These are phyloP conservation scores for Berkeleyomyces rouxiae DNA, from an alignment of 2,329 filamentous ascomycete genomes.

Conservation along the genomic window DNA sequence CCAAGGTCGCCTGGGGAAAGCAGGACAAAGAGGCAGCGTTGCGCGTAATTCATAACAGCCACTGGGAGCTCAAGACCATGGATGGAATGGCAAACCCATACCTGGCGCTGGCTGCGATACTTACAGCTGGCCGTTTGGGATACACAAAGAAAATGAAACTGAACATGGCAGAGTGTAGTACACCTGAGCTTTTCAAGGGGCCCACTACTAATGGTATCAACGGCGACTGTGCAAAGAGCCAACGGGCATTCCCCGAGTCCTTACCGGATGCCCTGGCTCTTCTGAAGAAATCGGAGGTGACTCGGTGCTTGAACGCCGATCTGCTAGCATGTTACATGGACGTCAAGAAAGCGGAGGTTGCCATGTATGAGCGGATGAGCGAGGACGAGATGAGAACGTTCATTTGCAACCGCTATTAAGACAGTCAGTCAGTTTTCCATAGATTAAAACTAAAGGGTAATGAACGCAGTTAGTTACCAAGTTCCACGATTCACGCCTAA, in stretches of 20 bases:
- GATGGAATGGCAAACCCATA: constrained; percentile 71
- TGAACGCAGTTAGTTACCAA: no score
- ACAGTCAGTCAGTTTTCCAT: no score
- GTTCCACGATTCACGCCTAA: no score
- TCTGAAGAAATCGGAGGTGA: constrained; percentile 33
- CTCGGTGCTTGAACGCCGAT: constrained; percentile 28
- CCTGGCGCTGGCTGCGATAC: constrained; percentile 29
- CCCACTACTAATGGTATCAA: constrained; percentile 19
- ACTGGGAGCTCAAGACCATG: constrained; percentile 67
- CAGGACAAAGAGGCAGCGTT: constrained; percentile 66
- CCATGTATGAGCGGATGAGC: constrained; percentile 32
- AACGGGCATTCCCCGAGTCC: constrained; percentile 29
- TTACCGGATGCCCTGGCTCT: constrained; percentile 38
- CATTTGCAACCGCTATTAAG: constrained; percentile 49
- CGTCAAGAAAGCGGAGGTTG: constrained; percentile 43
- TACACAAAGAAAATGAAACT: constrained; percentile 20
- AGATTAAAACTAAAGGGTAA: no score
- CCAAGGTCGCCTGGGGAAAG: constrained; percentile 65
- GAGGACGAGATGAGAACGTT: constrained; percentile 34
- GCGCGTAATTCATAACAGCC: constrained; percentile 45
- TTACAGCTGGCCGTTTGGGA: constrained; percentile 19
- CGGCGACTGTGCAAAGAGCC: background rate
- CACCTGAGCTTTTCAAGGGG: constrained; percentile 35
- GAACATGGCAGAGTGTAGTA: constrained; percentile 33
- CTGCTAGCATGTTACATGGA: constrained; percentile 39